These are phyloP conservation scores for Takakia lepidozioides DNA, from an alignment of 225 moss, liverwort and hornwort genomes.

Conservation along the genomic window DNA sequence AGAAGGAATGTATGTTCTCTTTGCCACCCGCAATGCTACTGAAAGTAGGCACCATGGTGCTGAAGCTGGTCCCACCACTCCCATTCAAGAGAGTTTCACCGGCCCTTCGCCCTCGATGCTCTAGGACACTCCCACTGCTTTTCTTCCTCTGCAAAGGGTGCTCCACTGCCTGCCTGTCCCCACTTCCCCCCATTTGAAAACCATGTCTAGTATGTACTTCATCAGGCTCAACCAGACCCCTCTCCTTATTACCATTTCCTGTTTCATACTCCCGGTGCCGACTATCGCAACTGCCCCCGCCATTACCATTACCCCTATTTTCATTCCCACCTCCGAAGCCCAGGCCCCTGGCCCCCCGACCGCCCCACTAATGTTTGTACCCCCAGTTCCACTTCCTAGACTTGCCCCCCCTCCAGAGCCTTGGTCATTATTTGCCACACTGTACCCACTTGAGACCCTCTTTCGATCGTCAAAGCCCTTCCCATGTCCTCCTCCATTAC, in stretches of 20 bases:
- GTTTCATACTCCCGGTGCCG: too few relatives aligned
- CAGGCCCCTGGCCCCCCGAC: too few relatives aligned
- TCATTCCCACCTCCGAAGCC: background rate
- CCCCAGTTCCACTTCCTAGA: background rate
- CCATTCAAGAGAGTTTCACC: too few relatives aligned
- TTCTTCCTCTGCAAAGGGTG: background rate
- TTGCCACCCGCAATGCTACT: slow-evolving; percentile 5
- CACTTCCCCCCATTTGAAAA: too few relatives aligned
- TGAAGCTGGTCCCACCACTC: slow-evolving; percentile 1
- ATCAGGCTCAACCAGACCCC: too few relatives aligned
- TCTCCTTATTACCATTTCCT: too few relatives aligned
- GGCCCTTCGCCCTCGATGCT: slow-evolving; percentile 8
- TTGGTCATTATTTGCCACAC: background rate
- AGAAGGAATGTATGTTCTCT: slow-evolving; percentile 7
- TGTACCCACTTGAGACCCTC: background rate
- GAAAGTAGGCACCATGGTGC: background rate
- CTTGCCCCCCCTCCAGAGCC: background rate
- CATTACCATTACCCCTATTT: slow-evolving; percentile 3
- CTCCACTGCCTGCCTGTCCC: too few relatives aligned
- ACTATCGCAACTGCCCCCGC: background rate
- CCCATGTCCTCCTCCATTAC: slow-evolving; percentile 2
- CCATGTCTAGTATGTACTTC: too few relatives aligned
- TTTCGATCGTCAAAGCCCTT: slow-evolving; percentile 5
- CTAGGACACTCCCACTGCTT: background rate
- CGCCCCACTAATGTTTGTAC: too few relatives aligned